phyloP scores from a whole-genome alignment of 2,329 filamentous ascomycete genomes.

The Fusarium sp. region DNA sequence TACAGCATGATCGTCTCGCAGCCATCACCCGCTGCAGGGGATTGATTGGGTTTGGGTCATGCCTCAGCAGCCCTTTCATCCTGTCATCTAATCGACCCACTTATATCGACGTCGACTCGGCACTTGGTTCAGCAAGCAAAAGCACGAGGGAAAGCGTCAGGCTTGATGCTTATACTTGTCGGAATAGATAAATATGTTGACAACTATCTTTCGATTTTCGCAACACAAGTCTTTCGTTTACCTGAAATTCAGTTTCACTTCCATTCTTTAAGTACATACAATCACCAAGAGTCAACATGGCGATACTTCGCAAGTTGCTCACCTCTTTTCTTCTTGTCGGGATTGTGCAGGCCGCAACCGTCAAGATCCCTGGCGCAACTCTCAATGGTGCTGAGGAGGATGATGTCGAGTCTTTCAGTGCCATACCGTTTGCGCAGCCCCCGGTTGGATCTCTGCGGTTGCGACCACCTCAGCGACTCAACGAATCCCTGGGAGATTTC shows the following conservation, averaged over 20 bases:
- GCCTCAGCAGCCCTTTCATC: not conserved
- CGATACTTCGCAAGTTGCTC: not conserved
- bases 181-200: no score
- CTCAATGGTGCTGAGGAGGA: not conserved
- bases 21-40: no score
- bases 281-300: not conserved
- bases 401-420: constrained; percentile 71
- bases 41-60: not conserved
- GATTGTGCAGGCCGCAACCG: not conserved
- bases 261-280: not conserved
- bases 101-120: not conserved
- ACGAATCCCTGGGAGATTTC: constrained; percentile 65
- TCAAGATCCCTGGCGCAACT: not conserved
- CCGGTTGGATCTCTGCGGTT: constrained; percentile 72
- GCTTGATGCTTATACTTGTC: no score
- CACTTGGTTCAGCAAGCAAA: not conserved
- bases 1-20: no score
- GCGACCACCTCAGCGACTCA: constrained; percentile 70
- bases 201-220: no score
- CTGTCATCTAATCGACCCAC: not conserved
- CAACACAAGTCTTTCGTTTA: no score
- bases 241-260: no score
- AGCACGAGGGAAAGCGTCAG: no score
- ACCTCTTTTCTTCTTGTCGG: not conserved
- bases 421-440: constrained; percentile 75